phyloP scores from a whole-genome alignment of 768 basidiomycete genomes.

The Rhodotorula graminis region DNA sequence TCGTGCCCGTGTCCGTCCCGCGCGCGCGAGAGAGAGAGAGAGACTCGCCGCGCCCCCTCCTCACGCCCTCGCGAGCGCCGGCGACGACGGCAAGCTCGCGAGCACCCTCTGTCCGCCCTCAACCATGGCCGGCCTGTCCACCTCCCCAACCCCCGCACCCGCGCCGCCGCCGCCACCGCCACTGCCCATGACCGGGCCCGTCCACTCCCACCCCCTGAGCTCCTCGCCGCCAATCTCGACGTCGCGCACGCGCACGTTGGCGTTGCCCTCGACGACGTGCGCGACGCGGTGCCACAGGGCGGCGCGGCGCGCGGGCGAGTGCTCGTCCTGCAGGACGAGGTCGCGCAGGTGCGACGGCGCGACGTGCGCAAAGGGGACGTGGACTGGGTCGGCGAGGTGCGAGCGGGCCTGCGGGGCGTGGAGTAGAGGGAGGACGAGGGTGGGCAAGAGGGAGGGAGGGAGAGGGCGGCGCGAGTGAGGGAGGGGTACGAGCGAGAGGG shows the following conservation, averaged over 20 bases:
- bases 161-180: neutral
- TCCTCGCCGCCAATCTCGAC: constrained; percentile 84
- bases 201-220: constrained; percentile 85
- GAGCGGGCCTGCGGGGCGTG: constrained; percentile 60
- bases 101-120: neutral
- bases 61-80: neutral
- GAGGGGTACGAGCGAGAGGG: neutral
- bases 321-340: constrained; percentile 72
- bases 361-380: constrained; percentile 66
- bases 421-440: too few species aligned
- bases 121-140: constrained; percentile 2
- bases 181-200: constrained; percentile 51
- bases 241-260: constrained; percentile 77
- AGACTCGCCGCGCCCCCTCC: neutral
- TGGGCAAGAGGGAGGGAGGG: too few species aligned
- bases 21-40: too few species aligned
- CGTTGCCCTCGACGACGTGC: constrained; percentile 78
- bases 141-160: too few species aligned
- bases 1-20: too few species aligned
- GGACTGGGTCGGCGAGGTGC: constrained; percentile 75
- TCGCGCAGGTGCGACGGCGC: constrained; percentile 84
- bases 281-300: constrained; percentile 78
- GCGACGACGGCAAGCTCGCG: neutral
- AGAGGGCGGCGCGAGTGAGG: neutral
- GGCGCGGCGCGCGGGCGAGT: constrained; percentile 59